Conservation (phyloP, 2,329 filamentous ascomycete species). For the Pestalotiopsis sp. region DNA sequence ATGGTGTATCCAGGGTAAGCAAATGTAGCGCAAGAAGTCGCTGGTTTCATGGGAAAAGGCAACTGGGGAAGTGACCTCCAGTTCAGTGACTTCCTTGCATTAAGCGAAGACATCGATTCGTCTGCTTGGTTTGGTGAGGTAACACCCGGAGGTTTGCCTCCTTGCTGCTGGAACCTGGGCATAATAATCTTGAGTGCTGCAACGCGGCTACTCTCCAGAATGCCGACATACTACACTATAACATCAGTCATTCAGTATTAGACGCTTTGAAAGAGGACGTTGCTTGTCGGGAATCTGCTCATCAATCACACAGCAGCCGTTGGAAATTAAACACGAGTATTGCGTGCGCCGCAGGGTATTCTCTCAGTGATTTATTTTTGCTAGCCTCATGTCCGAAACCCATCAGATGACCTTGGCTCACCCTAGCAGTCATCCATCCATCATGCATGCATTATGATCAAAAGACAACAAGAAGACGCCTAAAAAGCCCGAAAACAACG, state of each 20-base stretch:
- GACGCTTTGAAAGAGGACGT: background rate
- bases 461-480: constrained; percentile 31
- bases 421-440: constrained; percentile 25
- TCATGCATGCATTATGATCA: constrained; percentile 31
- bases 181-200: too few relatives aligned
- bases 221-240: background rate
- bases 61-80: background rate
- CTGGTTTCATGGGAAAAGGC: background rate
- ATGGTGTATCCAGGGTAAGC: background rate
- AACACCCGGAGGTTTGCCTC: background rate
- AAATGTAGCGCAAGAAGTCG: background rate
- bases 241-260: background rate
- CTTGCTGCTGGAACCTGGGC: too few relatives aligned
- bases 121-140: too few relatives aligned
- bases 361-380: constrained; percentile 30
- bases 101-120: too few relatives aligned
- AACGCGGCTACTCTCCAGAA: background rate
- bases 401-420: constrained; percentile 31
- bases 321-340: background rate
- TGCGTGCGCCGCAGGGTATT: background rate
- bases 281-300: background rate
- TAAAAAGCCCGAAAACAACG: constrained; percentile 27
- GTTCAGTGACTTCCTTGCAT: too few relatives aligned
- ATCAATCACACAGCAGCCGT: background rate
- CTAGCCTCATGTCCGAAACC: constrained; percentile 29